These are phyloP conservation scores for Paramecium tetraurelia DNA, from an alignment of 73 alveolate genomes.

Conservation along the genomic window DNA sequence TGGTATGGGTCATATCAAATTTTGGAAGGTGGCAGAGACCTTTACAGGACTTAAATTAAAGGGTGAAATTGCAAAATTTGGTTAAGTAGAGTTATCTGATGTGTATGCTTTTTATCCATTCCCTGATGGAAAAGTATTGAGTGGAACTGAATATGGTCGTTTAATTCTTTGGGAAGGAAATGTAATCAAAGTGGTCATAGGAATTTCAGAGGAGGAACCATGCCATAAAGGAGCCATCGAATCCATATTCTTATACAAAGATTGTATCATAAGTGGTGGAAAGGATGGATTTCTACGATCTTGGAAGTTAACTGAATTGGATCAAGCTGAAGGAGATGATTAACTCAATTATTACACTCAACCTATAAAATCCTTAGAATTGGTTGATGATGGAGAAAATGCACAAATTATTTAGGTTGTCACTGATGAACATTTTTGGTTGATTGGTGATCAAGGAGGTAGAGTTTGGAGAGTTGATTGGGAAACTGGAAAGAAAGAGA, in stretches of 20 bases:
- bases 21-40: conserved; percentile 99
- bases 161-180: conserved; percentile 99
- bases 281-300: conserved; percentile 95
- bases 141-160: conserved; percentile 98
- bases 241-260: conserved; percentile 79
- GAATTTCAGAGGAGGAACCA: conserved; percentile 72
- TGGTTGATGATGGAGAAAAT: conserved; percentile 70
- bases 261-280: conserved; percentile 90
- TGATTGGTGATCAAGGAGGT: conserved; percentile 92
- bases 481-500: conserved; percentile 73
- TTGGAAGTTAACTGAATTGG: conserved; percentile 93
- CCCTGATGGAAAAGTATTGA: conserved; percentile 98
- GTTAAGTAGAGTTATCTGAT: conserved; percentile 98
- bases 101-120: conserved; percentile 92
- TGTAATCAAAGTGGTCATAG: conserved; percentile 66
- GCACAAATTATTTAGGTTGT: conserved; percentile 85
- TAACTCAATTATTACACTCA: conserved; percentile 72
- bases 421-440: conserved; percentile 87
- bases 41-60: conserved; percentile 99
- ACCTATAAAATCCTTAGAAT: conserved; percentile 57
- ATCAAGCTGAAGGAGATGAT: conserved; percentile 96
- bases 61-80: conserved; percentile 99
- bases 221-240: conserved; percentile 89
- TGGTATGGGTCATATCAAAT: conserved; percentile 99
- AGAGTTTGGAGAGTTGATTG: conserved; percentile 84